Evolutionary conservation across 192 early-diverging fungal genomes (phyloP).

Genomic region (Coemansia sp.): DNA sequence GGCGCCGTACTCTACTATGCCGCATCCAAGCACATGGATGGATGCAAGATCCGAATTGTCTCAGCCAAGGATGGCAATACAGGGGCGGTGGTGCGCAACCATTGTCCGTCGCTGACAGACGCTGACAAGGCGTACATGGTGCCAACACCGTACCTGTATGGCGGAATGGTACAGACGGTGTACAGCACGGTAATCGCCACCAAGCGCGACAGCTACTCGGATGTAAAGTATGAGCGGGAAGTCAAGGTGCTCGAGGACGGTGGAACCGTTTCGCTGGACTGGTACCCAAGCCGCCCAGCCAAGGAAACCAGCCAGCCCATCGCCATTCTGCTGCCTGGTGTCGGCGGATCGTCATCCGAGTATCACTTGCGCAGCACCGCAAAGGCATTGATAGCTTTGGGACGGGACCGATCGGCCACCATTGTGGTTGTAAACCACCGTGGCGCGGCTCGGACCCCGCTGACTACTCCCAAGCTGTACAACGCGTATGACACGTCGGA

Average conservation of each 20-base stretch:
- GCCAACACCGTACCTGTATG: slow-evolving; percentile 72
- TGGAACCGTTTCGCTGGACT: slow-evolving; percentile 84
- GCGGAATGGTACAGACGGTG: slow-evolving; percentile 77
- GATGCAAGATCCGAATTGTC: slow-evolving; percentile 12
- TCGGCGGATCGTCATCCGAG: slow-evolving; percentile 91
- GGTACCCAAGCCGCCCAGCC: slow-evolving; percentile 64
- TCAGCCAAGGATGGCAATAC: not conserved
- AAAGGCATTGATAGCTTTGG: slow-evolving; percentile 39
- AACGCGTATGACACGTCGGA: slow-evolving; percentile 82
- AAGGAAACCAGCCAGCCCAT: slow-evolving; percentile 50
- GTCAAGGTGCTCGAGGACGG: slow-evolving; percentile 66
- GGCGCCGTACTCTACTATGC: slow-evolving; percentile 11
- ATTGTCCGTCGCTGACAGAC: slow-evolving; percentile 58
- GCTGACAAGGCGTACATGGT: slow-evolving; percentile 50
- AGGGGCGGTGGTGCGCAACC: slow-evolving; percentile 5
- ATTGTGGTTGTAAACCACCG: slow-evolving; percentile 61
- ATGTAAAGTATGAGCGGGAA: slow-evolving; percentile 46
- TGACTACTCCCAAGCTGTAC: slow-evolving; percentile 68
- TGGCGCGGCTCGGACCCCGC: slow-evolving; percentile 37
- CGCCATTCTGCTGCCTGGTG: slow-evolving; percentile 77
- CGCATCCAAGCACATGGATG: not conserved
- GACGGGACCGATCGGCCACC: slow-evolving; percentile 58
- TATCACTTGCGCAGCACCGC: slow-evolving; percentile 79
- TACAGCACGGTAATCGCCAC: slow-evolving; percentile 42
- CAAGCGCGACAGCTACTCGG: slow-evolving; percentile 22